Conservation (phyloP, 331 rosid genomes). For the Malus hybrid region DNA sequence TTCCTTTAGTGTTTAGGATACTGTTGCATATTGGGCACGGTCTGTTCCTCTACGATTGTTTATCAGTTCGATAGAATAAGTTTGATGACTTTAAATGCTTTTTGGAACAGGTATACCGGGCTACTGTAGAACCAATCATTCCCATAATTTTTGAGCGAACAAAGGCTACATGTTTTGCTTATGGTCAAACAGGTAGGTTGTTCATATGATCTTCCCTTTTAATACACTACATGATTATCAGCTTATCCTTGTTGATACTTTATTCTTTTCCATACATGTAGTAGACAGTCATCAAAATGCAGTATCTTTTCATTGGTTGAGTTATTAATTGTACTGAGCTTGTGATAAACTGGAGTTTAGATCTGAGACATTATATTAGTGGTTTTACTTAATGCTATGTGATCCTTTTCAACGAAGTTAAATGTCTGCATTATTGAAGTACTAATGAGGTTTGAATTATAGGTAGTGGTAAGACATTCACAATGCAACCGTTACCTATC, state of each 20-base stretch:
- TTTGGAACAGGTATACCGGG: slow-evolving; percentile 65
- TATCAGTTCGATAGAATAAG: slow-evolving; percentile 5
- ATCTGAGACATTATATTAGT: neutral
- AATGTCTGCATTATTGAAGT: slow-evolving; percentile 1
- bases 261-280: neutral
- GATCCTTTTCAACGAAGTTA: neutral
- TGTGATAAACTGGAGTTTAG: neutral
- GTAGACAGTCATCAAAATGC: neutral
- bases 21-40: neutral
- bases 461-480: slow-evolving; percentile 97
- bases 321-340: neutral
- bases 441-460: slow-evolving; percentile 24
- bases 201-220: slow-evolving; percentile 1
- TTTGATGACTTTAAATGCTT: slow-evolving; percentile 19
- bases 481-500: slow-evolving; percentile 95
- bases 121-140: slow-evolving; percentile 87
- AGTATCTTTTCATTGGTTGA: neutral
- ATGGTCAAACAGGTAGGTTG: slow-evolving; percentile 85
- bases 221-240: neutral
- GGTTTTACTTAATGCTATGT: neutral
- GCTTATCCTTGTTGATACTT: neutral
- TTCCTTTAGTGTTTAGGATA: slow-evolving; percentile 3
- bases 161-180: slow-evolving; percentile 97
- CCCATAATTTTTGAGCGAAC: slow-evolving; percentile 89
- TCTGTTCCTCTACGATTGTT: slow-evolving; percentile 2